Evolutionary conservation across 2,329 filamentous ascomycete species (phyloP).

Genomic region (Aspergillus glaucus): DNA sequence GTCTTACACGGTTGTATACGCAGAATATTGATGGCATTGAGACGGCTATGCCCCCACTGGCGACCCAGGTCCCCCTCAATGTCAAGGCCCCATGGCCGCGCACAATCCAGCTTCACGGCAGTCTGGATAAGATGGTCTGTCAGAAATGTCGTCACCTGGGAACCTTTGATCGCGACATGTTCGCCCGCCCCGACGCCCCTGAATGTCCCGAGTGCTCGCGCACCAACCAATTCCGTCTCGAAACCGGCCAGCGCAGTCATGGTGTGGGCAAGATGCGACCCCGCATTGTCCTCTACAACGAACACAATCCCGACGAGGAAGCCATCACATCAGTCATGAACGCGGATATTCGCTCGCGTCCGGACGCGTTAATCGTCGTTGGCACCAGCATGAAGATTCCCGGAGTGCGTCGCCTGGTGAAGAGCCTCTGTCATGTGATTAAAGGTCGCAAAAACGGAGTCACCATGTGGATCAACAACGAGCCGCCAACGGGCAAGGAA

Average conservation of each 20-base stretch:
- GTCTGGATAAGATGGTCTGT: conserved; percentile 92
- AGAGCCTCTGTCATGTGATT: conserved; percentile 85
- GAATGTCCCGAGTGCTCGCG: conserved; percentile 68
- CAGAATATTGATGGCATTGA: conserved; percentile 98
- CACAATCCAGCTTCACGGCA: conserved; percentile 89
- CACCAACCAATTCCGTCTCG: conserved; percentile 68
- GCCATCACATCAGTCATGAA: conserved; percentile 88
- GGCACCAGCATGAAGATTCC: conserved; percentile 95
- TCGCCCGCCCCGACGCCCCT: conserved; percentile 77
- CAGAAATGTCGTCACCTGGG: conserved; percentile 78
- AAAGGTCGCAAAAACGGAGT: conserved; percentile 70
- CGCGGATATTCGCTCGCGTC: conserved; percentile 75
- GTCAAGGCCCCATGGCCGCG: conserved; percentile 86
- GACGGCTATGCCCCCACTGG: conserved; percentile 70
- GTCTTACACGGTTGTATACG: conserved; percentile 83
- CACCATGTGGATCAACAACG: conserved; percentile 90
- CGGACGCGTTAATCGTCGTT: conserved; percentile 89
- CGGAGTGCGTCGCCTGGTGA: conserved; percentile 80
- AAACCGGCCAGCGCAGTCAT: conserved; percentile 81
- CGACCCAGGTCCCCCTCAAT: conserved; percentile 73
- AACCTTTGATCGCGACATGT: conserved; percentile 70
- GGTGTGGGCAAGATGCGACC: conserved; percentile 85
- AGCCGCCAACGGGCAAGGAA: conserved; percentile 73
- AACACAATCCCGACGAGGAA: conserved; percentile 92
- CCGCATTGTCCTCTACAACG: conserved; percentile 94